These are phyloP conservation scores for Aspergillus asperescens DNA, from an alignment of 495 filamentous ascomycete species.

Conservation along the genomic window DNA sequence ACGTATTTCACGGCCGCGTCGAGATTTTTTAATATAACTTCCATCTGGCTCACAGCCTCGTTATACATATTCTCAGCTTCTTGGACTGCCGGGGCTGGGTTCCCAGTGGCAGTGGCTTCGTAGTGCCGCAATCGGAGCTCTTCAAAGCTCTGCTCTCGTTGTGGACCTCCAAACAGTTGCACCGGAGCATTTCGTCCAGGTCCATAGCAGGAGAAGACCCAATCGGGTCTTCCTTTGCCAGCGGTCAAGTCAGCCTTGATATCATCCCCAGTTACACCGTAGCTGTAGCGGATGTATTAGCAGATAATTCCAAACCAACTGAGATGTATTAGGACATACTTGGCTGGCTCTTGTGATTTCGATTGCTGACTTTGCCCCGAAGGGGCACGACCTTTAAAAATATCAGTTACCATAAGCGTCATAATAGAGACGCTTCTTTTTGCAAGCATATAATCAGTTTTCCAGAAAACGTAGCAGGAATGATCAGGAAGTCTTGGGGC, in stretches of 20 bases:
- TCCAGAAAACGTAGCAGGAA: neutral
- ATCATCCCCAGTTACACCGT: constrained; percentile 46
- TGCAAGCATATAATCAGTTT: neutral
- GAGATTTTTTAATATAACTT: constrained; percentile 57
- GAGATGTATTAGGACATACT: constrained; percentile 26
- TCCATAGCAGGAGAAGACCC: constrained; percentile 79
- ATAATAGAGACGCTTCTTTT: neutral
- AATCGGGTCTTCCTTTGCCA: constrained; percentile 60
- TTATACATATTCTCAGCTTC: constrained; percentile 56
- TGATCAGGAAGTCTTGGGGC: neutral
- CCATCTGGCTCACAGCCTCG: constrained; percentile 63
- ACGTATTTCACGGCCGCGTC: constrained; percentile 71
- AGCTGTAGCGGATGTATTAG: constrained; percentile 35
- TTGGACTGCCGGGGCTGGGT: constrained; percentile 58
- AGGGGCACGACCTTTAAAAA: constrained; percentile 12
- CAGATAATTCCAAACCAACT: neutral
- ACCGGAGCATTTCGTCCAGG: constrained; percentile 66
- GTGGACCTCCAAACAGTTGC: constrained; percentile 72
- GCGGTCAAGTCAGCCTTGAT: constrained; percentile 60
- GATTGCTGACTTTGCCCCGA: constrained; percentile 19
- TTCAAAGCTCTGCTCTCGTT: constrained; percentile 78
- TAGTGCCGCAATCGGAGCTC: constrained; percentile 71
- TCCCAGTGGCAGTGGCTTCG: constrained; percentile 51
- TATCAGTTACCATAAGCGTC: constrained; percentile 4
- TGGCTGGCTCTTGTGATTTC: constrained; percentile 8